Conservation (phyloP, 1,284 basidiomycete species). For the Naganishia sp. region DNA sequence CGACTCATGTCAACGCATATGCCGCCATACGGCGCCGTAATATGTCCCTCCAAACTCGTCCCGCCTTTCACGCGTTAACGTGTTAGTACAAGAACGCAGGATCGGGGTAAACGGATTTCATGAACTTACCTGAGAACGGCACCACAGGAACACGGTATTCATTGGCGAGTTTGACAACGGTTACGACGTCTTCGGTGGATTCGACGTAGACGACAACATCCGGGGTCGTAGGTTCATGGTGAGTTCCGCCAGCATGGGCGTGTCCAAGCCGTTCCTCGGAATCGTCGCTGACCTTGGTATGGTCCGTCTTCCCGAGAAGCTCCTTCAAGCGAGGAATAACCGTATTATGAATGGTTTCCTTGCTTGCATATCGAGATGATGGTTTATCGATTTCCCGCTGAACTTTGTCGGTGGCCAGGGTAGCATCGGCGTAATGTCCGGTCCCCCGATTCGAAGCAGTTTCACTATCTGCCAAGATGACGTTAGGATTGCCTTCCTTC, state of each 20-base stretch:
- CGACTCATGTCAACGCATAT: conserved; percentile 80
- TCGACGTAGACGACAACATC: conserved; percentile 37
- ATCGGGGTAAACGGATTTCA: no score
- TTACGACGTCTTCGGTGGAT: conserved; percentile 67
- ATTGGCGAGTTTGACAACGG: conserved; percentile 66
- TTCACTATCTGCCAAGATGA: conserved; percentile 19
- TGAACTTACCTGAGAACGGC: conserved; percentile 56
- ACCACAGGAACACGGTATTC: conserved; percentile 70
- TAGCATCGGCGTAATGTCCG: conserved; percentile 18
- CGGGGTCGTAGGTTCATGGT: conserved; percentile 34
- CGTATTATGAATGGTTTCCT: conserved; percentile 9
- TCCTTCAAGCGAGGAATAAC: conserved; percentile 22
- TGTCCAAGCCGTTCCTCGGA: conserved; percentile 28
- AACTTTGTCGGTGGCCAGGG: conserved; percentile 9
- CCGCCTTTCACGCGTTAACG: conserved; percentile 57
- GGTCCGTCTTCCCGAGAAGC: conserved; percentile 8
- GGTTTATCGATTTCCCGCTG: conserved; percentile 20
- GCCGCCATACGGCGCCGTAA: conserved; percentile 63
- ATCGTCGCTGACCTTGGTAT: conserved; percentile 24
- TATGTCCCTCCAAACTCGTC: conserved; percentile 64
- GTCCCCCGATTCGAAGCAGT: conserved; percentile 17
- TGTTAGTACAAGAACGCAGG: neutral
- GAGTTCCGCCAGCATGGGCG: conserved; percentile 33
- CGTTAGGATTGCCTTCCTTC: neutral
- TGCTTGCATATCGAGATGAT: conserved; percentile 16